These are phyloP conservation scores for Exophiala sp. DNA, from an alignment of 2,329 filamentous ascomycete species.

Conservation along the genomic window DNA sequence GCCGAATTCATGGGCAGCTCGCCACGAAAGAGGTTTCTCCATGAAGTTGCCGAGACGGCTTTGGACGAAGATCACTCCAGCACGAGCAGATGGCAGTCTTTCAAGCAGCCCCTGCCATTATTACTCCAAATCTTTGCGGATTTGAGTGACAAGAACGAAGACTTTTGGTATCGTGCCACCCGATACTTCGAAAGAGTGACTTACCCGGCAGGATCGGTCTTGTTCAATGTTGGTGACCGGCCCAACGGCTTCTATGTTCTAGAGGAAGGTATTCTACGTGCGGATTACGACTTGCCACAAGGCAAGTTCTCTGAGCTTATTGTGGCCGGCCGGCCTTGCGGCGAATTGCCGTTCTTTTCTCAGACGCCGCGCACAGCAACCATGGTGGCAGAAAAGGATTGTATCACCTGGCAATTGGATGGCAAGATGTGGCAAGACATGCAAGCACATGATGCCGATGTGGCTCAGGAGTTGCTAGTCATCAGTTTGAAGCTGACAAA, in stretches of 20 bases:
- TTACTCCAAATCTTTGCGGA: constrained; percentile 95
- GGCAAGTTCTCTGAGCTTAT: constrained; percentile 86
- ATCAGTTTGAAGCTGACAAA: constrained; percentile 90
- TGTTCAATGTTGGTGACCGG: constrained; percentile 71
- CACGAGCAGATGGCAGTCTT: constrained; percentile 69
- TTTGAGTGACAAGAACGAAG: constrained; percentile 76
- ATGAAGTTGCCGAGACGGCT: constrained; percentile 69
- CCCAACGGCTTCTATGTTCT: constrained; percentile 85
- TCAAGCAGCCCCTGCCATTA: constrained; percentile 82
- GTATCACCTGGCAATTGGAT: constrained; percentile 76
- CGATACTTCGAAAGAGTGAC: constrained; percentile 68
- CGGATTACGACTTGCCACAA: constrained; percentile 86
- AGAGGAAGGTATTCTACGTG: constrained; percentile 79
- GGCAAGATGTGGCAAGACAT: constrained; percentile 64
- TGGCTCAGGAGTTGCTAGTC: constrained; percentile 76
- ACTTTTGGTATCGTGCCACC: constrained; percentile 84
- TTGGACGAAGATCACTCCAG: constrained; percentile 58
- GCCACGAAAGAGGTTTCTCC: constrained; percentile 70
- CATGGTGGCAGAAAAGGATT: constrained; percentile 73
- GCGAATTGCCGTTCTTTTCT: constrained; percentile 92
- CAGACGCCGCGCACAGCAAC: constrained; percentile 83
- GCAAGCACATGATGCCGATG: constrained; percentile 65
- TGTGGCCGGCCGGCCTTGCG: constrained; percentile 87
- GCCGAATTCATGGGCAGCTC: constrained; percentile 61
- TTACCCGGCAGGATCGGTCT: constrained; percentile 61